Evolutionary conservation across 345 rosid species (phyloP).

Genomic region (Dovyalis caffra): DNA sequence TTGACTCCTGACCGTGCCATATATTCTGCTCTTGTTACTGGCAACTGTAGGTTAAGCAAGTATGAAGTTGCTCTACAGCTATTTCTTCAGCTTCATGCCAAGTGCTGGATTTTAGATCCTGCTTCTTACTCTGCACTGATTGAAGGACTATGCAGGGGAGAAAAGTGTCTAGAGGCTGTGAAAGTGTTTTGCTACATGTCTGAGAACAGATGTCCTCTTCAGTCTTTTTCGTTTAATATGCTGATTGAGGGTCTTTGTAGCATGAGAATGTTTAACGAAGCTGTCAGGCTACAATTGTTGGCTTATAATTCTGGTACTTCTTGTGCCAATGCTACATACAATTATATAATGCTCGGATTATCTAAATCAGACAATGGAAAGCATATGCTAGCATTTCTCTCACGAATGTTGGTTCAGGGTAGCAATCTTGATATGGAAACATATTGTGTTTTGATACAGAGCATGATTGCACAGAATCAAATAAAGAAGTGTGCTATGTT

Average conservation of each 20-base stretch:
- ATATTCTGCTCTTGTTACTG: constrained; percentile 46
- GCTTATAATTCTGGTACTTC: constrained; percentile 32
- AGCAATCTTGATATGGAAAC: constrained; percentile 34
- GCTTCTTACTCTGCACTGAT: constrained; percentile 45
- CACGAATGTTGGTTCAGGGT: constrained; percentile 43
- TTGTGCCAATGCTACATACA: constrained; percentile 30
- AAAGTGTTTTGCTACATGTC: constrained; percentile 48
- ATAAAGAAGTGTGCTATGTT: constrained; percentile 34
- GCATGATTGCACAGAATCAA: constrained; percentile 28
- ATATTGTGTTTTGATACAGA: constrained; percentile 41
- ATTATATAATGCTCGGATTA: constrained; percentile 37
- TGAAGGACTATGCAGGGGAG: constrained; percentile 39
- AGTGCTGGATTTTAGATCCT: constrained; percentile 39
- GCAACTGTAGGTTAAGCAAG: constrained; percentile 36
- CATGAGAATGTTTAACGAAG: constrained; percentile 37
- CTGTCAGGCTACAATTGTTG: constrained; percentile 35
- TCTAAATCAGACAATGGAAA: constrained; percentile 21
- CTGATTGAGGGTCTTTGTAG: constrained; percentile 35
- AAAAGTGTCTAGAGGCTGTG: constrained; percentile 37
- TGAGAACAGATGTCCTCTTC: constrained; percentile 30
- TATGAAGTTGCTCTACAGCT: constrained; percentile 34
- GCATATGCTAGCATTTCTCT: constrained; percentile 28
- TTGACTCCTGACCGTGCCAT: constrained; percentile 39
- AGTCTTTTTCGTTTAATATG: constrained; percentile 28
- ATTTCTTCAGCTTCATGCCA: constrained; percentile 24